Base-by-base conservation (phyloP, 1,139 yeast species). In the Debaryomyces singareniensis region DNA sequence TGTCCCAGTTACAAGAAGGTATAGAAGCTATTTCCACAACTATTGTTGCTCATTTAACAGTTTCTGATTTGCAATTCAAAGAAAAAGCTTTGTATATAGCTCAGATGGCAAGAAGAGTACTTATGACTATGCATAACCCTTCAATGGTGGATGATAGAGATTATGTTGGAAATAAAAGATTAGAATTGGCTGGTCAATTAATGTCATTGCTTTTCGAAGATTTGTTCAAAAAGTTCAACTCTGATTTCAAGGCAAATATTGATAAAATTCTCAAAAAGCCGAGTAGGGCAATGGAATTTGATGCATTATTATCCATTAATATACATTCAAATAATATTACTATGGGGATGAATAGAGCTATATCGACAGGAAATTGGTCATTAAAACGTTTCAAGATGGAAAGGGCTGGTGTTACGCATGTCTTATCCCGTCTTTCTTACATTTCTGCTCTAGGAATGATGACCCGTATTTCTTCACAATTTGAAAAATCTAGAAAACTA, bases 301-400 rank as follows among this genome's bases (percentile, higher is more conserved):
- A 91, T 59, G 97, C 98, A 1, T 64, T 89, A 30, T 61, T 89
- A 38, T 83, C 87, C 30, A 86, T 91, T 45, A 82, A 85, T 40
- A 86, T 87, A 33, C 96, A 89, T 51, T 83, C 95, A 7, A 83
- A 85, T 48, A 87, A 86, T 51, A 89, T 91, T 42, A 87, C 98
- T 11, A 82, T 82, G 55, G 99, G 99, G 21, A 67, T 91, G 58
- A 89, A 89, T 55, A 73, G 98, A 45, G 96, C 99, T 24, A 91
- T 91, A 33, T 89, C 97, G 5, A 91, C 99, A 0, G 99, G 99
- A 44, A 91, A 91, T 54, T 91, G 99, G 99, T 86, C 96, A 1
- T 71, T 91, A 53, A 91, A 91, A 60, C 86, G 99, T 65, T 91
- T 91, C 70, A 91, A 89, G 79, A 91, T 91, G 99, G 98, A 93